Evolutionary conservation across 495 filamentous ascomycete genomes (phyloP), one percentile per base, ranked within the genome.

Genomic region (Penicillium verhagenii): DNA sequence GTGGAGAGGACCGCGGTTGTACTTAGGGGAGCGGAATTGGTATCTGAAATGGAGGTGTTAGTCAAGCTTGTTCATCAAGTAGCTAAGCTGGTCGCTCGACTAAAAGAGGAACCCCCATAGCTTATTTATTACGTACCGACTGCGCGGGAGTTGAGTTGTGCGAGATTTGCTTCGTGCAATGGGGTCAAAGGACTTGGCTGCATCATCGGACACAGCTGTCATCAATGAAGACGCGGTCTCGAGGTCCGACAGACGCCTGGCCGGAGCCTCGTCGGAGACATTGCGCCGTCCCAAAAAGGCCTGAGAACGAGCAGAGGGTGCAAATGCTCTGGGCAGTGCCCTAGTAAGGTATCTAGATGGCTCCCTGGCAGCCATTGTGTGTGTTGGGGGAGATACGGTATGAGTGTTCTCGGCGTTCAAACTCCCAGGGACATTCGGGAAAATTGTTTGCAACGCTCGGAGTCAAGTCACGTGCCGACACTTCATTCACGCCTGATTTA

Each of bases 1-100:
- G 66, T 97, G 91, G 33, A 97, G 80, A 44, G 92, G 92, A 50
- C 94, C 94, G 68, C 94, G 88, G 72, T 96, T 82, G 80, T 89
- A 97, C 71, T 92, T 90, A 37, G 95, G 95, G 37, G 94, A 83
- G 40, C 89, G 89, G 72, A 86, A 97, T 74, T 92, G 87, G 74
- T 97, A 98, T 79, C 92, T 96, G 28, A 6, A 10, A 11, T 37
- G 19, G 21, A 16, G 16, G 24, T n/a, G 38, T 44, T 50, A 39
- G 29, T 26, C 7, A 33, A 24, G 6, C 16, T 38, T 19, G 14
- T 42, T 39, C 28, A 20, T 23, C 48, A n/a, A 14, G 10, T 18
- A 24, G 39, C 11, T 33, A 20, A n/a, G 20, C 8, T 50, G 26
- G 40, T 57, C 49, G 42, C 52, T 51, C 43, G 48, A 18, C 23